Evolutionary conservation across 2,329 filamentous ascomycete species (phyloP), one percentile per base, ranked within the genome.

Genomic region (Fusarium pseudonygamai): DNA sequence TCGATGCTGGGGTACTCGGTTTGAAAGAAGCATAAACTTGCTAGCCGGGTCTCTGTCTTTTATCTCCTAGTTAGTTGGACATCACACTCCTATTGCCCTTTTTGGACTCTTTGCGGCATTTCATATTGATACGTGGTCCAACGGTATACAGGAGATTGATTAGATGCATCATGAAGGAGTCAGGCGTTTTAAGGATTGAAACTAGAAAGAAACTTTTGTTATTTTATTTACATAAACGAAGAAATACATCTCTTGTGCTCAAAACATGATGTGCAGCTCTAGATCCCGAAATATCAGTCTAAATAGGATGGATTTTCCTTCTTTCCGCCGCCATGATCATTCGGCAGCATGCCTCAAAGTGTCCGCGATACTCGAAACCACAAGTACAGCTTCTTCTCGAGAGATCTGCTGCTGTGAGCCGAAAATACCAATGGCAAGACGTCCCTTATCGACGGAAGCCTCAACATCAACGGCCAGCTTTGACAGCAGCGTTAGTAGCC

Each of bases 391-490:
- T 34, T 72, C 76, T 5, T 78, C 71, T 3, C 66, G 50, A 4
- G 78, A 79, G 24, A 83, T 55, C 9, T 76, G 67, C 34, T 73
- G 62, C 11, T 59, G 55, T 11, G 82, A 81, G 8, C 82, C 84
- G 68, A 86, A 86, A 6, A 84, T 76, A 11, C 84, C 84, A 55
- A 86, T 79, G 36, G 83, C 82, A 45, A 86, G 67, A 1, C 62
- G 70, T 4, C 74, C 70, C 0, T 67, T 77, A 8, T 76, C 69
- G 3, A 85, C 55, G 0, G 83, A 81, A 3, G 82, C 83, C 67
- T 86, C 84, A 5, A 85, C 68, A 61, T 86, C 84, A 11, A 84
- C 67, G 16, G 83, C 80, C 26, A 81, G 77, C 84, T 85, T n/a
- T 16, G 15, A 8, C 7, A 22, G 3, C 26, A 60, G 55, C n/a